Base-by-base conservation (phyloP, 1,284 basidiomycete genomes). In the Fomitopsis palustris region DNA sequence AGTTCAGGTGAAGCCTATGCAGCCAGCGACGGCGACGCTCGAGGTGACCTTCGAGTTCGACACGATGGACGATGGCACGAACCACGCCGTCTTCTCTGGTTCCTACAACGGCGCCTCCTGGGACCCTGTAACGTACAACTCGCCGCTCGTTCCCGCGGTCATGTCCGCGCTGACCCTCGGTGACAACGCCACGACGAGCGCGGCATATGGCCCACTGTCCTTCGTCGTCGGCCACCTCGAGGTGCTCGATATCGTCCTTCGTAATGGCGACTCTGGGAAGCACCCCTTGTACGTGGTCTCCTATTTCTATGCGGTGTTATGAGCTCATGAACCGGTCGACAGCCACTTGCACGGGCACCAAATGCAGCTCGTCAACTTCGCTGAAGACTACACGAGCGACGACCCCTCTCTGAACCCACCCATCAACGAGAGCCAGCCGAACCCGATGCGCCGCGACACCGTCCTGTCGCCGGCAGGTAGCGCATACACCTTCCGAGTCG, bases 381-480 rank as follows among this genome's bases (percentile, higher is more conserved):
- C 86, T 0, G 68, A 78, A 56, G 84, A 96, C 71, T 92, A 89
- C 64, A 86, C 85, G 0, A 94, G 93, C 0, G 74, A 82, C 67
- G 91, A 98, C 72, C 82, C 89, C 0, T 67, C 75, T 3, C 77
- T 95, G 59, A 97, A 97, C 77, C 95, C 95, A 17, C 87, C 92
- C 0, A 74, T 92, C 57, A 77, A 84, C 53, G 88, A 93, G 72
- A 84, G 81, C 7, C 88, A 92, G 69, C 71, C 76, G 1, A 97
- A 97, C 77, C 95, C 95, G 1, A 84, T 95, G 66, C 86, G 94
- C 17, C 82, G 95, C 56, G 93, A 97, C 74, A 91, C 88, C 0
- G 74, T 92, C 2, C 79, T 84, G 61, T 81, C 94, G 47, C 86
- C 86, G 3, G 77, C 80, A 1, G 78, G 79, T 54, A 74, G 80